phyloP scores from a whole-genome alignment of 495 filamentous ascomycete species.

The Mytilinidion resinicola region DNA sequence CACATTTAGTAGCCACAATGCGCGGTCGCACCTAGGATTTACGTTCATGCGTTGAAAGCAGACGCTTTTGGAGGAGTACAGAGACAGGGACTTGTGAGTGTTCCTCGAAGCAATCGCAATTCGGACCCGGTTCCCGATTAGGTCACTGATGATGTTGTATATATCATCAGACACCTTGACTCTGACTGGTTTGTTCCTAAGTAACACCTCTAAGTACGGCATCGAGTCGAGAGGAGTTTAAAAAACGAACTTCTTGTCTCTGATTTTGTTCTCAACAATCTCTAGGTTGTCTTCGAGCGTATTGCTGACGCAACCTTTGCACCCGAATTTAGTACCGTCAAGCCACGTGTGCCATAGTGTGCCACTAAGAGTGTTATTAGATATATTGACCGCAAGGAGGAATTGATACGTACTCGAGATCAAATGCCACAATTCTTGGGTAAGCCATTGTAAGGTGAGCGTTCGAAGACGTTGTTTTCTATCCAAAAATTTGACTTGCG shows the following conservation, averaged over 20 bases:
- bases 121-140: background rate
- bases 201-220: background rate
- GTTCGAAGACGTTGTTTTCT: too few species aligned
- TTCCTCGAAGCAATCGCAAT: slow-evolving; percentile 1
- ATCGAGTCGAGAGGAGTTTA: background rate
- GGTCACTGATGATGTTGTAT: background rate
- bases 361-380: background rate
- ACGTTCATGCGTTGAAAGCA: background rate
- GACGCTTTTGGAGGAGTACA: background rate
- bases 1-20: background rate
- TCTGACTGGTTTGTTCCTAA: background rate
- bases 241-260: background rate
- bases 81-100: background rate
- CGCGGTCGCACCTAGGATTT: slow-evolving; percentile 1
- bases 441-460: background rate
- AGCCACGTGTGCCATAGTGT: background rate
- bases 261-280: background rate
- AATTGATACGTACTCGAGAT: background rate
- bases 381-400: background rate
- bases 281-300: background rate
- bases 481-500: too few species aligned
- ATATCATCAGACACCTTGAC: background rate
- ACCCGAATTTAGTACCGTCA: background rate
- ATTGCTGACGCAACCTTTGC: background rate
- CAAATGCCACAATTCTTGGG: slow-evolving; percentile 1